Base-by-base conservation (phyloP, 805 yeast species). In the Kazachstania kunashirensis region DNA sequence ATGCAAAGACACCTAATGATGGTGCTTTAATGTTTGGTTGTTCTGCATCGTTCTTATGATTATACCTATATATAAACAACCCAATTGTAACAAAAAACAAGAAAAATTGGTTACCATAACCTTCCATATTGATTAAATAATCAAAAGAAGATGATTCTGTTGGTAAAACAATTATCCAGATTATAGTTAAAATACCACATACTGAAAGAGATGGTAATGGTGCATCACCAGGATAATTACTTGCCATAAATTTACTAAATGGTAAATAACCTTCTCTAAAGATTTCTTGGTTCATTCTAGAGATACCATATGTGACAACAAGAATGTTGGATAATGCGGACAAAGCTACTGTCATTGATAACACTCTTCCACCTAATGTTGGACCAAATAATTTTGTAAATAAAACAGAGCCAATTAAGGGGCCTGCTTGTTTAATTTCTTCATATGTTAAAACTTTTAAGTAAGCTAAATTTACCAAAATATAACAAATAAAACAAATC, bases 261-360 rank as follows among this genome's bases (percentile, higher is more conserved):
- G 84, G 84, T 11, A 76, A 48, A 39, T 65, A 72, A 0, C 83
- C 83, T 46, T 76, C 82, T 39, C 79, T 61, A 45, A 77, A 75
- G 4, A 72, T 71, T 52, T 77, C 83, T 50, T 77, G 84, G 43
- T 73, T 73, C 61, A 73, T 70, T 49, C 84, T 62, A 0, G 81
- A 73, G 9, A 73, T 61, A 4, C 76, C 67, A 50, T 76, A 77
- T 13, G 75, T 45, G 1, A 74, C 79, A 9, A 77, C 82, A 52
- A 75, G 68, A 3, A 77, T 71, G 47, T 77, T 77, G 0, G 83
- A 79, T 1, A 72, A 74, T 4, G 82, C 67, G 27, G 77, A 72
- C n/a, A 76, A 39, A 0, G 81, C 80, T 19, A 77, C 70, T 0
- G 79, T 65, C 24, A 73, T 49, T 0, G 82, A 71, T 32, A 77